Evolutionary conservation across 2,329 filamentous ascomycete species (phyloP), one percentile per base, ranked within the genome.

Genomic region (Aureobasidium sp.): DNA sequence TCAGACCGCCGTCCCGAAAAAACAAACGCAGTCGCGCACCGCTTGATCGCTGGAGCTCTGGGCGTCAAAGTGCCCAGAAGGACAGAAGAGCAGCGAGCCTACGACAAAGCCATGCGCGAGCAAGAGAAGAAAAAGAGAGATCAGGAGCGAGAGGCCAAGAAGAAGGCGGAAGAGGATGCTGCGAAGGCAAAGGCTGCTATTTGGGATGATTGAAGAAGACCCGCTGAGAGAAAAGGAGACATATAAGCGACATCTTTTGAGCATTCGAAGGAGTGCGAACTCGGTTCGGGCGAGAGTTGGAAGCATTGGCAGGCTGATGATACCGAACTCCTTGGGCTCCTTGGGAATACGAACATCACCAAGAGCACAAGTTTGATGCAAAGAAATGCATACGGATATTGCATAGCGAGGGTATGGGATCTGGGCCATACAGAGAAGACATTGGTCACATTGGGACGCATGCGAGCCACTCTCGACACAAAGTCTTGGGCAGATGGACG

Each of bases 21-120:
- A 80, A 95, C 92, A 65, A 95, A 95, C 64, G 90, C 91, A 0
- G 91, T 96, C 42, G 94, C 94, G 5, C 84, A 89, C 65, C 82
- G 94, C 63, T 82, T 99, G 84, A 97, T 99, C 72, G 91, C 91
- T 0, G 89, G 89, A 3, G 91, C 90, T 0, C 77, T 97, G 67
- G 94, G 94, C 0, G 84, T 97, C 61, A 85, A 87, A 70, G 85
- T 87, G 37, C 90, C 91, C 36, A 88, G 85, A 77, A 84, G 87
- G 73, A 97, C 91, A 1, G 91, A 95, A 65, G 92, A 97, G 76
- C 89, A 96, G 80, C 83, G 82, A 68, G 89, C 90, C 60, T 97
- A 94, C 73, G 92, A 97, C 70, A 84, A 82, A 67, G 87, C 89
- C 0, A 79, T 94, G 64, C 85, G 87, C 69, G 89, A 96, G 75